Evolutionary conservation across 2,329 filamentous ascomycete genomes (phyloP).

Genomic region (Fusarium albidum): DNA sequence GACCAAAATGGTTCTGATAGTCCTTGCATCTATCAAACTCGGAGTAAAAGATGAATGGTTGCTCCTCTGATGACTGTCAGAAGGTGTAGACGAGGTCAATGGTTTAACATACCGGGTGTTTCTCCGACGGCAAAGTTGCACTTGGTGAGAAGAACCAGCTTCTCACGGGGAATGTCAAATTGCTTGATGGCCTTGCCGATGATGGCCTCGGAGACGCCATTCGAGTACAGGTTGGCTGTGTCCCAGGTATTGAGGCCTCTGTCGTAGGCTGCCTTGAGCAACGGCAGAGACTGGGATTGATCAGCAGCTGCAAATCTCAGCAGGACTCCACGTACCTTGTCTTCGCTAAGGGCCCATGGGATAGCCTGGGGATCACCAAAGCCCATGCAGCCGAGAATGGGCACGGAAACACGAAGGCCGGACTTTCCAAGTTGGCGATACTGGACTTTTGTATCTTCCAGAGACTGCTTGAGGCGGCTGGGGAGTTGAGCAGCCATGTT

Average conservation of each 20-base stretch:
- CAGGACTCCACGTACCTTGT: too few relatives aligned
- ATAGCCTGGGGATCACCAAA: neutral
- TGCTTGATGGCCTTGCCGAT: conserved; percentile 68
- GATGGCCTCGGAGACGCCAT: conserved; percentile 61
- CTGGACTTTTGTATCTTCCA: neutral
- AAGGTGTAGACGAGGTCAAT: too few relatives aligned
- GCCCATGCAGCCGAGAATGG: conserved; percentile 16
- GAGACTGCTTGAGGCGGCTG: too few relatives aligned
- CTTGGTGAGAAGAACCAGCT: conserved; percentile 66
- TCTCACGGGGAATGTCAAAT: conserved; percentile 63
- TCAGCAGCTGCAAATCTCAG: too few relatives aligned
- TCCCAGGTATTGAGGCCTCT: conserved; percentile 20
- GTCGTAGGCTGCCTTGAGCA: conserved; percentile 23
- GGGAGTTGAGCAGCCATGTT: too few relatives aligned
- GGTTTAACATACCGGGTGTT: conserved; percentile 1
- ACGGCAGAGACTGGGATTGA: neutral
- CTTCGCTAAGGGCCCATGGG: too few relatives aligned
- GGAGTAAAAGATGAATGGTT: neutral
- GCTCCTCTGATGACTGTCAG: too few relatives aligned
- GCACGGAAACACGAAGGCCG: conserved; percentile 14
- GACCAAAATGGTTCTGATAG: conserved; percentile 34
- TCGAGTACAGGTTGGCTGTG: conserved; percentile 62
- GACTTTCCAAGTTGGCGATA: conserved; percentile 8
- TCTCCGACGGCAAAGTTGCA: conserved; percentile 60
- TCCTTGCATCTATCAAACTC: conserved; percentile 27